These are phyloP conservation scores for Phaseolus lunatus DNA, from an alignment of 306 rosid genomes.

Conservation along the genomic window DNA sequence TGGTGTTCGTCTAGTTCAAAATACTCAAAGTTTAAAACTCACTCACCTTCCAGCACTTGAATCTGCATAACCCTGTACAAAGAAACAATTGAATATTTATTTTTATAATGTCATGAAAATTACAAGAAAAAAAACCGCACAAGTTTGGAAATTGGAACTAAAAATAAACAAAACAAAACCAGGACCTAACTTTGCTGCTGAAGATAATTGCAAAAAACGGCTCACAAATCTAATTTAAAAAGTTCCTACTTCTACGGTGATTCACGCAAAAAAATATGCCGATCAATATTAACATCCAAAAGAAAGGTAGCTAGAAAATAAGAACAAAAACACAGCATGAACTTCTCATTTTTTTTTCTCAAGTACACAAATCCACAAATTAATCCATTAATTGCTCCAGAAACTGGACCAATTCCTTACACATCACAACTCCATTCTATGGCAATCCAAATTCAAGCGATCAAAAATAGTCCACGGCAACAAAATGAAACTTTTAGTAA, in stretches of 20 bases:
- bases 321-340: slow-evolving; percentile 9
- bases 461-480: background rate
- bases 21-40: slow-evolving; percentile 22
- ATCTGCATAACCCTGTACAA: slow-evolving; percentile 50
- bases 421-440: slow-evolving; percentile 18
- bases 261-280: slow-evolving; percentile 14
- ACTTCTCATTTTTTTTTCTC: slow-evolving; percentile 13
- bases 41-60: slow-evolving; percentile 50
- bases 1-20: slow-evolving; percentile 10
- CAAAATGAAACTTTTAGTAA: slow-evolving; percentile 13
- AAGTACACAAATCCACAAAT: slow-evolving; percentile 4
- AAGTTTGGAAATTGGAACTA: slow-evolving; percentile 13
- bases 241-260: background rate
- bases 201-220: slow-evolving; percentile 17
- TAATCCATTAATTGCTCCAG: slow-evolving; percentile 25
- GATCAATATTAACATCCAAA: background rate
- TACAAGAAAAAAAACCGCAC: background rate
- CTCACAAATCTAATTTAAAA: background rate
- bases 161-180: slow-evolving; percentile 33
- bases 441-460: slow-evolving; percentile 27
- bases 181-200: slow-evolving; percentile 2
- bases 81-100: slow-evolving; percentile 25
- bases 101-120: background rate
- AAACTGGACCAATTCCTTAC: slow-evolving; percentile 10
- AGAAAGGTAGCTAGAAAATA: slow-evolving; percentile 8